phyloP scores from a whole-genome alignment of 2,329 filamentous ascomycete species.

The Botryotinia narcissicola region DNA sequence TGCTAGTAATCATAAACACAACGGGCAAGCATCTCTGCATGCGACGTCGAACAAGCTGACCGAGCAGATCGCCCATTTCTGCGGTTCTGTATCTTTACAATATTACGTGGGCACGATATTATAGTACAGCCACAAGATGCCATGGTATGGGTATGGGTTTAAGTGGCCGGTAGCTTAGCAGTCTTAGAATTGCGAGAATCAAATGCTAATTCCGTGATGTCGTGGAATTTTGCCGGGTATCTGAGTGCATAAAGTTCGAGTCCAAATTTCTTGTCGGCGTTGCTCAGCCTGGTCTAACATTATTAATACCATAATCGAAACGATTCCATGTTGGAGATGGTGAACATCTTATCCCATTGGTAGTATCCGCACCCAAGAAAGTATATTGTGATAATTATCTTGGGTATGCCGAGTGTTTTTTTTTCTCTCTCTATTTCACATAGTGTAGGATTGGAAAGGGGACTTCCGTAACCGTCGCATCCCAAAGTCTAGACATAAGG shows the following conservation, averaged over 20 bases:
- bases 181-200: slow-evolving; percentile 22
- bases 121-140: slow-evolving; percentile 28
- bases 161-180: slow-evolving; percentile 16
- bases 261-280: slow-evolving; percentile 14
- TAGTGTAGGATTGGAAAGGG: slow-evolving; percentile 13
- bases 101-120: slow-evolving; percentile 20
- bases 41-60: slow-evolving; percentile 31
- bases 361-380: slow-evolving; percentile 12
- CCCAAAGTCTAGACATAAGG: slow-evolving; percentile 4
- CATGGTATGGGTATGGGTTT: slow-evolving; percentile 21
- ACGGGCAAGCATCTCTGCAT: slow-evolving; percentile 29
- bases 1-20: slow-evolving; percentile 18
- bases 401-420: slow-evolving; percentile 11
- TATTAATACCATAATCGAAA: slow-evolving; percentile 13
- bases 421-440: background rate
- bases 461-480: slow-evolving; percentile 6
- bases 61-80: slow-evolving; percentile 21
- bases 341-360: slow-evolving; percentile 12
- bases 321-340: slow-evolving; percentile 13
- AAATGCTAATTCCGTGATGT: slow-evolving; percentile 21
- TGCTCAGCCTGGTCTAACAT: slow-evolving; percentile 20
- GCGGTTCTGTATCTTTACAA: slow-evolving; percentile 20
- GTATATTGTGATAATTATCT: slow-evolving; percentile 11
- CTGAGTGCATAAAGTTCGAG: slow-evolving; percentile 26
- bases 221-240: slow-evolving; percentile 32